Evolutionary conservation across 495 filamentous ascomycete genomes (phyloP), one percentile per base, ranked within the genome.

Genomic region (Articulospora tetracladia): DNA sequence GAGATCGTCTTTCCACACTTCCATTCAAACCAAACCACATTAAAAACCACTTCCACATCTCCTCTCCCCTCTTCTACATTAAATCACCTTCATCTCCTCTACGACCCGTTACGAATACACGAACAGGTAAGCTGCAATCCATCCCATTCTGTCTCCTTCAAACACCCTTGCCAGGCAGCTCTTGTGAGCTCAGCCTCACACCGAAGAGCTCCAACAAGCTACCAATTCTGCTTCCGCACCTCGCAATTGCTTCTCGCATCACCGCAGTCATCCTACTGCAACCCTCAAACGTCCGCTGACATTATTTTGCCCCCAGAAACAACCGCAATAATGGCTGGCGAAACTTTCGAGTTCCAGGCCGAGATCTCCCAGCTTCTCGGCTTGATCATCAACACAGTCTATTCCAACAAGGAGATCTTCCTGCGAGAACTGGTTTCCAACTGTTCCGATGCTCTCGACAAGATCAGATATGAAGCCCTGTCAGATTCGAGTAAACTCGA

Each of bases 381-480:
- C 63, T 87, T 98, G 71, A 98, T 98, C 79, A 98, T 98, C 83
- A 98, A 98, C 89, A 98, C 94, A 61, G 94, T 98, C 81, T 98
- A 98, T 86, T 97, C 93, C 65, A 98, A 98, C 85, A 98, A 98
- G 86, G 94, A 97, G 81, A 98, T 98, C 77, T 98, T 98, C 87
- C 80, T 98, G 67, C 83, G 94, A 86, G 94, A 98, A 77, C 75
- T 98, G 68, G 89, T 98, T 68, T 98, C 94, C 77, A 98, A 98
- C 81, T 85, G 86, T 70, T 97, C 93, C 67, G 94, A 98, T 87
- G 94, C 94, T 60, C 85, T 98, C 65, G 94, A 98, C 86, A 98
- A 98, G 88, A 97, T 98, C 79, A 89, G 94, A 72, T 98, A 98
- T 83, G 88, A 96, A 82, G 83, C 95, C 66, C 85, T 98, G 61